Percentiles rank a stretch among this genome's conserved stretches.
Evolutionary conservation across 2,329 filamentous ascomycete species (phyloP).

Genomic region (Hymenoscyphus repandus): DNA sequence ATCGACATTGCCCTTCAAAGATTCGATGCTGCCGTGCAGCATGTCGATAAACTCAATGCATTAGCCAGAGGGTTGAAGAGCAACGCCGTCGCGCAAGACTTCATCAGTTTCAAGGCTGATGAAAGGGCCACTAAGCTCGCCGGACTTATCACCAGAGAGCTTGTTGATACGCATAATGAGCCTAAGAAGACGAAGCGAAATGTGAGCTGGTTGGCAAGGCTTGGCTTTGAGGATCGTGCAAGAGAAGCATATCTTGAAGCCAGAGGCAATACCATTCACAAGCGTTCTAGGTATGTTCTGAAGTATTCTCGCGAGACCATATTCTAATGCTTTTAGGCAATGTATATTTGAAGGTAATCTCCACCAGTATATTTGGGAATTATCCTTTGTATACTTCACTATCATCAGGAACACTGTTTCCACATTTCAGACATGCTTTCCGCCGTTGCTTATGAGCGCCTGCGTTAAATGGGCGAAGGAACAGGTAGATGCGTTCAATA

Average conservation of each 20-base stretch:
- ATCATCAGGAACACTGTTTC: constrained; percentile 89
- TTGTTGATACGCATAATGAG: constrained; percentile 74
- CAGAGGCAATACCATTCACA: constrained; percentile 70
- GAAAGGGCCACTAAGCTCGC: constrained; percentile 76
- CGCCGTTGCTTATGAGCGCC: constrained; percentile 80
- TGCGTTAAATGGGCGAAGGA: constrained; percentile 99
- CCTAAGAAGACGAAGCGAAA: constrained; percentile 73
- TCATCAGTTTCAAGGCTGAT: constrained; percentile 87
- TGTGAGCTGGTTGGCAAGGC: constrained; percentile 74
- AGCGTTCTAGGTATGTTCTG: constrained; percentile 67
- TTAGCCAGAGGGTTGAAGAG: constrained; percentile 76
- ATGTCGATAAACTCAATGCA: constrained; percentile 78
- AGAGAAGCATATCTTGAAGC: constrained; percentile 81
- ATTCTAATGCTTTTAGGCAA: constrained; percentile 52
- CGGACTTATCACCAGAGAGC: constrained; percentile 67
- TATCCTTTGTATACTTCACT: constrained; percentile 93
- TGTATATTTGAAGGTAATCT: constrained; percentile 94
- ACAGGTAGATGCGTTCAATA: constrained; percentile 86
- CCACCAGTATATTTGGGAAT: constrained; percentile 87
- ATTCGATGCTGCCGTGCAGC: constrained; percentile 77
- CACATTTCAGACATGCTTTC: constrained; percentile 84
- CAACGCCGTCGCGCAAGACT: constrained; percentile 82
- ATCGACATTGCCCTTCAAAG: constrained; percentile 90
- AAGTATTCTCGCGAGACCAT: neutral
- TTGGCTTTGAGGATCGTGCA: constrained; percentile 87